Evolutionary conservation across 306 rosid genomes (phyloP).

Genomic region (Prunus kanzakura): DNA sequence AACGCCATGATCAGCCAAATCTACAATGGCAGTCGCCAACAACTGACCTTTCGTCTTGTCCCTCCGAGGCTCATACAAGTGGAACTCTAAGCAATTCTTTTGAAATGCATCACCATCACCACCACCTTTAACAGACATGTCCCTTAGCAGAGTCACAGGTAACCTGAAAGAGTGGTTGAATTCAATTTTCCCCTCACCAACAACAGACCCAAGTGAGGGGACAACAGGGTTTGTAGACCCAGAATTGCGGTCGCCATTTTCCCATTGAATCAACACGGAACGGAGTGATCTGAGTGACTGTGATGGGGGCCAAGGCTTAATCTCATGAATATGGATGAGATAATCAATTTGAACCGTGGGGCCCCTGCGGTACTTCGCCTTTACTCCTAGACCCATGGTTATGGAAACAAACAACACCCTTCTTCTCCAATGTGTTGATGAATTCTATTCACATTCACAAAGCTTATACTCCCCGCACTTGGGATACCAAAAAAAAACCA

Average conservation of each 20-base stretch:
- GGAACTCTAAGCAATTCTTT: constrained; percentile 77
- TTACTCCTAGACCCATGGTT: constrained; percentile 66
- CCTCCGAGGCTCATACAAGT: constrained; percentile 80
- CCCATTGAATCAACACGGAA: constrained; percentile 89
- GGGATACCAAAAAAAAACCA: constrained; percentile 5
- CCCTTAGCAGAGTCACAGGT: constrained; percentile 65
- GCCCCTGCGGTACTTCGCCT: constrained; percentile 64
- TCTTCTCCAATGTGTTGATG: constrained; percentile 31
- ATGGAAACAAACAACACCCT: constrained; percentile 3
- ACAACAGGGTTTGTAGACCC: constrained; percentile 74
- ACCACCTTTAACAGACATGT: constrained; percentile 54
- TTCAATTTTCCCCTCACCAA: constrained; percentile 79
- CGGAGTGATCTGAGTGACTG: constrained; percentile 70
- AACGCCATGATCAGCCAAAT: constrained; percentile 85
- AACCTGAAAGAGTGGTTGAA: constrained; percentile 76
- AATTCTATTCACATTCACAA: constrained; percentile 16
- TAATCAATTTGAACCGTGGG: constrained; percentile 53
- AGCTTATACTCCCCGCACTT: constrained; percentile 22
- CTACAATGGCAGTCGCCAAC: constrained; percentile 73
- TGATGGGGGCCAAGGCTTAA: constrained; percentile 98
- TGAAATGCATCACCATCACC: constrained; percentile 60
- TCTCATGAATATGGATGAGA: constrained; percentile 66
- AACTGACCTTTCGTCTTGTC: constrained; percentile 87
- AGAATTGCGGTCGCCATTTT: constrained; percentile 72
- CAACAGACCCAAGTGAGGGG: constrained; percentile 57